Evolutionary conservation across 169 alveolate species (phyloP).

Genomic region (Plasmodium sp.): DNA sequence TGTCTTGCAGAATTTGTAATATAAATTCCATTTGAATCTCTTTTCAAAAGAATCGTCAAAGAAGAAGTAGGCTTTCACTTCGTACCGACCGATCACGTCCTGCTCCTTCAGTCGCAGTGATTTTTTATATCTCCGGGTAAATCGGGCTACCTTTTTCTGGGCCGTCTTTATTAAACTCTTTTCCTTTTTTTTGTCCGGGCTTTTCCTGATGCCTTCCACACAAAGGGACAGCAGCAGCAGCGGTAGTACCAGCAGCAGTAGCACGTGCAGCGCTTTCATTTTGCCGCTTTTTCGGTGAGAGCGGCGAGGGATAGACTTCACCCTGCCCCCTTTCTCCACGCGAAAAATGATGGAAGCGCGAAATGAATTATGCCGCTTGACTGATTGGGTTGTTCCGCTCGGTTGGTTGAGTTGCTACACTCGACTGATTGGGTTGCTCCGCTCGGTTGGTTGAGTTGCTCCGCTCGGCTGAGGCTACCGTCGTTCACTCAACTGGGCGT

Average conservation of each 20-base stretch:
- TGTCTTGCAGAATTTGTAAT: background rate
- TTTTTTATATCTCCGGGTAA: background rate
- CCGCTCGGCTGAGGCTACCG: background rate
- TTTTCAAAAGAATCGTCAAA: conserved; percentile 13
- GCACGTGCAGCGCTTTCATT: background rate
- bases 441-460: no score
- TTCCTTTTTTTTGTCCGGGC: background rate
- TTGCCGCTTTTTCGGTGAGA: background rate
- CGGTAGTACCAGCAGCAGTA: background rate
- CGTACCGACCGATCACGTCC: conserved; percentile 5
- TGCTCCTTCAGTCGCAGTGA: conserved; percentile 5
- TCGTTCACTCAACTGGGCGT: background rate
- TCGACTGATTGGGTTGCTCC: no score
- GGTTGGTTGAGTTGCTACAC: no score
- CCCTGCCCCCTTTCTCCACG: background rate
- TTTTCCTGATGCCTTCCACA: background rate
- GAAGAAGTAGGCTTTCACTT: conserved; percentile 16
- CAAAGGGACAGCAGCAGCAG: background rate
- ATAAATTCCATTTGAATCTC: conserved; percentile 43
- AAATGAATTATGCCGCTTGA: no score
- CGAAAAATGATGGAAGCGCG: background rate
- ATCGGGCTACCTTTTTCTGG: background rate
- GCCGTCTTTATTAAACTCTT: background rate
- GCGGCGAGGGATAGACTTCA: background rate
- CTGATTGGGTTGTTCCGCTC: no score